Percentiles rank a stretch among this genome's conserved stretches.
Conservation (phyloP, 2,329 filamentous ascomycete genomes). For the Colletotrichum melonis region DNA sequence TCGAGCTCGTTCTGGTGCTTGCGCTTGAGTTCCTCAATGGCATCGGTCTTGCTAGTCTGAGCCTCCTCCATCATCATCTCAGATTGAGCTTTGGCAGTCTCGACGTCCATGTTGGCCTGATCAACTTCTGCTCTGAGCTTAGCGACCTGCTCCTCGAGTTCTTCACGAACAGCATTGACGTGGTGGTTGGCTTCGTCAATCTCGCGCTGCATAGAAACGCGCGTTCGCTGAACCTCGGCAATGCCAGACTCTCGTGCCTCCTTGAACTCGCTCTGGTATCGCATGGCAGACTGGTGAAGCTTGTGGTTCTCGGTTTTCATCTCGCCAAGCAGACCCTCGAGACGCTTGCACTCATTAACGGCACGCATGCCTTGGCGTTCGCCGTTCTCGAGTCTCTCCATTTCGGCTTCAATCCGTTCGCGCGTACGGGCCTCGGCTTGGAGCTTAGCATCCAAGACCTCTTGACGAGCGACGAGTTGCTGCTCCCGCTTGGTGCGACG, state of each 20-base stretch:
- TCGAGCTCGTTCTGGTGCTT: constrained; percentile 78
- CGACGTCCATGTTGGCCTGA: constrained; percentile 80
- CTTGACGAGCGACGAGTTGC: constrained; percentile 80
- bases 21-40: constrained; percentile 60
- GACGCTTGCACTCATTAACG: constrained; percentile 69
- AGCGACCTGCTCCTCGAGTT: constrained; percentile 82
- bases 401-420: constrained; percentile 74
- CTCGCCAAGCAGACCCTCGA: constrained; percentile 66
- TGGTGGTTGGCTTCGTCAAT: constrained; percentile 87
- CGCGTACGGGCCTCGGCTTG: constrained; percentile 79
- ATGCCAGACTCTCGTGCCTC: constrained; percentile 84
- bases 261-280: constrained; percentile 84
- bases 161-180: constrained; percentile 83
- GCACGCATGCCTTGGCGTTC: constrained; percentile 75
- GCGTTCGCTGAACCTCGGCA: constrained; percentile 83
- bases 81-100: constrained; percentile 82
- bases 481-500: constrained; percentile 83
- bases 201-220: constrained; percentile 82
- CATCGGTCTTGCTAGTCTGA: constrained; percentile 72
- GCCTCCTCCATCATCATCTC: constrained; percentile 89
- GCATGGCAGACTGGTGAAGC: constrained; percentile 75
- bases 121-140: constrained; percentile 82
- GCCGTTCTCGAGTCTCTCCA: constrained; percentile 72
- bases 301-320: constrained; percentile 76
- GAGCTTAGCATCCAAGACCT: constrained; percentile 81